These are phyloP conservation scores for Aspergillus diversus DNA, from an alignment of 495 filamentous ascomycete species.

Conservation along the genomic window DNA sequence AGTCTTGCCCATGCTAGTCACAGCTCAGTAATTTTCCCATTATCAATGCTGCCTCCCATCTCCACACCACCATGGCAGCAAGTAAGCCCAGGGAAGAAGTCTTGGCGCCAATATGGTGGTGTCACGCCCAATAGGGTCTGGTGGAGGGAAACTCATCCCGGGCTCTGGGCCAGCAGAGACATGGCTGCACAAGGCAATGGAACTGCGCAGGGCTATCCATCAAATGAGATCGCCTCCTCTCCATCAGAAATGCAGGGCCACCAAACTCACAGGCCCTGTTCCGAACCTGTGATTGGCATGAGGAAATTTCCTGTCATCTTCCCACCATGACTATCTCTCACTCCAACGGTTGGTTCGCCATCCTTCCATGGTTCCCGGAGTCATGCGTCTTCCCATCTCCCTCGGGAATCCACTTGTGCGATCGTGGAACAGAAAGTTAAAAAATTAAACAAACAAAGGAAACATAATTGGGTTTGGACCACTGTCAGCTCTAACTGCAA, in stretches of 20 bases:
- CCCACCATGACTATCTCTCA: constrained; percentile 4
- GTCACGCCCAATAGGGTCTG: constrained; percentile 24
- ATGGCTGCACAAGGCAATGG: constrained; percentile 16
- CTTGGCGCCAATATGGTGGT: constrained; percentile 26
- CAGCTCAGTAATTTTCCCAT: not conserved
- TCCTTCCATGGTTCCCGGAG: constrained; percentile 25
- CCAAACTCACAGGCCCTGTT: constrained; percentile 11
- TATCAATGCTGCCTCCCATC: not conserved
- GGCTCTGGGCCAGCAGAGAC: constrained; percentile 20
- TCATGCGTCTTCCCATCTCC: constrained; percentile 28
- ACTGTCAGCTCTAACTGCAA: not conserved
- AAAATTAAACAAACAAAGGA: not conserved
- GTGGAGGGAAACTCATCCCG: constrained; percentile 12
- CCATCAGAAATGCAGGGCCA: constrained; percentile 6
- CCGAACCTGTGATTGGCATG: constrained; percentile 13
- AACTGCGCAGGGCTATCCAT: not conserved
- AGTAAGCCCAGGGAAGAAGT: constrained; percentile 3
- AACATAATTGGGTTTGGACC: not conserved
- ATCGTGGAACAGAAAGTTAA: not conserved
- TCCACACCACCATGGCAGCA: not conserved
- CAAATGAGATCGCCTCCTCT: constrained; percentile 9
- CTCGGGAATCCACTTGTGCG: constrained; percentile 10
- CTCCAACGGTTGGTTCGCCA: constrained; percentile 11
- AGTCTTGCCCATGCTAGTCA: not conserved
- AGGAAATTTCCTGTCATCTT: constrained; percentile 8